phyloP scores from a whole-genome alignment of 352 stramenopile species.

The Globisporangium megalacanthum region DNA sequence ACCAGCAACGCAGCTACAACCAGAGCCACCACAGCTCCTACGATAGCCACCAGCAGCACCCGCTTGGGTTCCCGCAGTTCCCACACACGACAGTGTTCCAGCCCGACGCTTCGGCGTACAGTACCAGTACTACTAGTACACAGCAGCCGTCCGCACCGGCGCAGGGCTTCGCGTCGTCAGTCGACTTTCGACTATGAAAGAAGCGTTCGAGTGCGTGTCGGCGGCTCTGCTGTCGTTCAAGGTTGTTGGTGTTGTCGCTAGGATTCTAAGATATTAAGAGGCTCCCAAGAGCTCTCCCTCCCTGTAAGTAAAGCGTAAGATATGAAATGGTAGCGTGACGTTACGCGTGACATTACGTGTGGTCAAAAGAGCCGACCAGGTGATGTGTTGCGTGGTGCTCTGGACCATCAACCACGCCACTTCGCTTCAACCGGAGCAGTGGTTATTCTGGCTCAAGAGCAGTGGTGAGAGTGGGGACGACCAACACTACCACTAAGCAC shows the following conservation, averaged over 20 bases:
- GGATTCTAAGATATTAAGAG: neutral
- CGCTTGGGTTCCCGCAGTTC: neutral
- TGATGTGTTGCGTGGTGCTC: too few relatives aligned
- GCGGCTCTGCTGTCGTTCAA: too few relatives aligned
- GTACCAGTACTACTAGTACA: too few relatives aligned
- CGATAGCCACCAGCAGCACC: neutral
- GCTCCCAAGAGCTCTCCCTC: neutral
- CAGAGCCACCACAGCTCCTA: neutral
- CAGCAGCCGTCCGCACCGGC: neutral
- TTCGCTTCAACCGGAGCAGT: neutral
- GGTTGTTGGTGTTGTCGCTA: neutral
- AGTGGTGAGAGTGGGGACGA: neutral
- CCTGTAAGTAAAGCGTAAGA: constrained; percentile 1
- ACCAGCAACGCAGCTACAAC: too few relatives aligned
- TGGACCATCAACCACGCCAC: too few relatives aligned
- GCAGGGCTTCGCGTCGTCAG: neutral
- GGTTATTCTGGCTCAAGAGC: too few relatives aligned
- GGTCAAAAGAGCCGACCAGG: too few relatives aligned
- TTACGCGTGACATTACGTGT: too few relatives aligned
- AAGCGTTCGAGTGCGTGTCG: neutral
- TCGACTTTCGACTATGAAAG: constrained; percentile 2
- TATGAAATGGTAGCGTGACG: neutral
- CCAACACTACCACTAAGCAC: neutral
- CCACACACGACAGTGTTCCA: neutral
- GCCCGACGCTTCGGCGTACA: neutral